Evolutionary conservation across 1,284 basidiomycete species (phyloP).

Genomic region (Naganishia sp.): DNA sequence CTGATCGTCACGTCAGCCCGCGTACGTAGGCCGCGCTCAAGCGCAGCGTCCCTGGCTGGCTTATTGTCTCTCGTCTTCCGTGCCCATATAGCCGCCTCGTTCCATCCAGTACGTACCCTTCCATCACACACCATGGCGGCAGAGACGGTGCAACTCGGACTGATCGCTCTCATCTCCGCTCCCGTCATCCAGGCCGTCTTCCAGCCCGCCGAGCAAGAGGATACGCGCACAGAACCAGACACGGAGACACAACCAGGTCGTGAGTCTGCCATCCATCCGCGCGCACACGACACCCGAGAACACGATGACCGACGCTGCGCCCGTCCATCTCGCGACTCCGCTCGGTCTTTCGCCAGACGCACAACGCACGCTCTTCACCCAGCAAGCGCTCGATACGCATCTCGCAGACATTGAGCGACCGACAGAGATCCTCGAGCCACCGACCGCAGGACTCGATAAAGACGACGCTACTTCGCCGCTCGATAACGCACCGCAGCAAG

Average conservation of each 20-base stretch:
- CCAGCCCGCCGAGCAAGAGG: constrained; percentile 33
- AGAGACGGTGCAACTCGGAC: constrained; percentile 48
- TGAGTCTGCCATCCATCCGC: constrained; percentile 8
- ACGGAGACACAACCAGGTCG: not conserved
- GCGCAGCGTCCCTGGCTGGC: too few species aligned
- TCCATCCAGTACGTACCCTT: not conserved
- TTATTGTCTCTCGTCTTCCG: too few species aligned
- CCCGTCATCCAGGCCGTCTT: constrained; percentile 53
- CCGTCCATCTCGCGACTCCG: constrained; percentile 18
- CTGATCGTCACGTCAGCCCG: too few species aligned
- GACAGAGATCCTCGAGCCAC: constrained; percentile 5
- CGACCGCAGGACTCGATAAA: not conserved
- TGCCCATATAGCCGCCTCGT: too few species aligned
- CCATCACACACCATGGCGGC: constrained; percentile 40
- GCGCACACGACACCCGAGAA: not conserved
- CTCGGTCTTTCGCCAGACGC: not conserved
- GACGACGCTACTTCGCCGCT: not conserved
- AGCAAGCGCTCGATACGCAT: constrained; percentile 1
- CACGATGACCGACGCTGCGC: constrained; percentile 3
- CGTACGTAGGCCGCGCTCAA: too few species aligned
- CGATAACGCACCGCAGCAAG: not conserved
- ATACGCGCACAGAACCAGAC: not conserved
- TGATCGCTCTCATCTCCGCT: constrained; percentile 48
- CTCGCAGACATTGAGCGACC: constrained; percentile 8
- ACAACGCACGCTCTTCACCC: constrained; percentile 4